Base-by-base conservation (phyloP, 208 protist species). In the Trypanosoma caninum region DNA sequence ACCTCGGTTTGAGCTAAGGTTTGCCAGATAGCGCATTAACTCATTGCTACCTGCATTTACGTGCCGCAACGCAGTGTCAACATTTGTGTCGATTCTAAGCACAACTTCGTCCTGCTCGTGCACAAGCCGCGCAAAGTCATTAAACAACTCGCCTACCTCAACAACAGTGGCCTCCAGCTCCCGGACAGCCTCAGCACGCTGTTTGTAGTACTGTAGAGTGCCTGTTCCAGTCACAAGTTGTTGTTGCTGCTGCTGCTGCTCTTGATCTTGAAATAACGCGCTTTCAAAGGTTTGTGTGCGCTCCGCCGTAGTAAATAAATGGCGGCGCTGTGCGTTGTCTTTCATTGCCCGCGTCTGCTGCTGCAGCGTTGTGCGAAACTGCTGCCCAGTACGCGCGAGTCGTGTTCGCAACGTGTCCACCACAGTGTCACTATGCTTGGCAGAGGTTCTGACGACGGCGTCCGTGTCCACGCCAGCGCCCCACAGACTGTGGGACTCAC, bases 21-120 rank as follows among this genome's bases (percentile, higher is more conserved):
- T 89, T 16, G 76, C 69, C 33, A 97, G 70, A 59, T 97, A 97
- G 4, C 90, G 78, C 80, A 97, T 80, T 20, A 98, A 72, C 38
- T 98, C 86, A 46, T 88, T 93, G 51, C 92, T 94, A 23, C 91
- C 94, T n/a, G 78, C 87, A 44, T 95, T 89, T n/a, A 98, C 84
- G 59, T 96, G 89, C 25, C 76, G 58, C 35, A 96, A 59, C 5
- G 89, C 82, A 13, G 74, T 74, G 34, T 94, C 87, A 1, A 95
- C 86, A 53, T 97, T 81, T 0, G 79, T 81, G 58, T 97, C 94
- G 54, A 97, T 97, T 13, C 93, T 78, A 20, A 93, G 68, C 66
- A 96, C 77, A 22, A 87, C 66, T 59, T 97, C 89, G 16, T 94
- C 89, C 63, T 97, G 94, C 60, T 97, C 90, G 28, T 90, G 82